Conservation (phyloP, 2,329 filamentous ascomycete genomes). For the Elsinoe perseae region DNA sequence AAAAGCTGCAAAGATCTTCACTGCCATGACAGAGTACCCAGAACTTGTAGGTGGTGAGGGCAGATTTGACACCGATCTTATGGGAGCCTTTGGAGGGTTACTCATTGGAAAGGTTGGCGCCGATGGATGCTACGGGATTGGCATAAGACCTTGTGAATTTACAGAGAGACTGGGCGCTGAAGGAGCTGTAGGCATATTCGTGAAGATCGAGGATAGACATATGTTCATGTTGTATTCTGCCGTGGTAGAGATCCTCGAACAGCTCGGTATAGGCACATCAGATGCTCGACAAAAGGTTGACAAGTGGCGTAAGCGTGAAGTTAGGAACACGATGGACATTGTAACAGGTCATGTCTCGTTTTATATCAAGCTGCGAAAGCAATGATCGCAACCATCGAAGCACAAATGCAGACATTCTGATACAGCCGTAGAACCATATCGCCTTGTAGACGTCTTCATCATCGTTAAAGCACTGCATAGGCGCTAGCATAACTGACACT, state of each 20-base stretch:
- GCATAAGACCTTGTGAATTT: conserved; percentile 33
- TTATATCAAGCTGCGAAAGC: background rate
- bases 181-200: conserved; percentile 38
- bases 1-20: conserved; percentile 33
- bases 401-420: background rate
- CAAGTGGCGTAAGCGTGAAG: conserved; percentile 29
- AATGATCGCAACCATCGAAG: background rate
- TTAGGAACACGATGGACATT: conserved; percentile 35
- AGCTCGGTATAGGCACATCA: conserved; percentile 33
- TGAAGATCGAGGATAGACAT: conserved; percentile 46
- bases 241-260: conserved; percentile 39
- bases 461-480: conserved; percentile 61
- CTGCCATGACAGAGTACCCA: conserved; percentile 38
- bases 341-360: conserved; percentile 28
- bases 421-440: no score
- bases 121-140: conserved; percentile 44
- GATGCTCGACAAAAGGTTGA: conserved; percentile 28
- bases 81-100: conserved; percentile 33
- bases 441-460: background rate
- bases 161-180: conserved; percentile 30
- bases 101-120: conserved; percentile 45
- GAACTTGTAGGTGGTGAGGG: conserved; percentile 41
- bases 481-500: conserved; percentile 95
- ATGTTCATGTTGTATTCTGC: conserved; percentile 39
- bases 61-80: conserved; percentile 43